phyloP scores from a whole-genome alignment of 495 filamentous ascomycete genomes.

The Tuber umbilicatum region DNA sequence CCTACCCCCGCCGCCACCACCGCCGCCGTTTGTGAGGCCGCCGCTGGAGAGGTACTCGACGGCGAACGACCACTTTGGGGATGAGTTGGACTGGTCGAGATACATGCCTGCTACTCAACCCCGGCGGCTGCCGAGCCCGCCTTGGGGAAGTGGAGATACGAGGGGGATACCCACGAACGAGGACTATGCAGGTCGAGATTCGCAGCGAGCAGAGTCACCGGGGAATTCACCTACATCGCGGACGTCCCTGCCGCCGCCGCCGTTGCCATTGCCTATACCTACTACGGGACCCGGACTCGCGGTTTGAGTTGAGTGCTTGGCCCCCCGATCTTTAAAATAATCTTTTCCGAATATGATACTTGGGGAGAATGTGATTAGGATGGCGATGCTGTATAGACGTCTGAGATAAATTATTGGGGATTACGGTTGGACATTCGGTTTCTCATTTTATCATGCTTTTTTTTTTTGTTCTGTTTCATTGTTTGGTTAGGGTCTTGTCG shows the following conservation, averaged over 20 bases:
- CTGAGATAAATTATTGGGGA: background rate
- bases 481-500: background rate
- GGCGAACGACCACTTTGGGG: background rate
- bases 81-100: background rate
- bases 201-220: background rate
- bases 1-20: background rate
- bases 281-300: background rate
- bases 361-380: slow-evolving; percentile 1
- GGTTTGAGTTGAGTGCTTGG: background rate
- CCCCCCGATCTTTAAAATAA: background rate
- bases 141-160: background rate
- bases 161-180: background rate
- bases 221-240: background rate
- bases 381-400: background rate
- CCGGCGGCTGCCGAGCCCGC: background rate
- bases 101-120: background rate
- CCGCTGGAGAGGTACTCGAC: background rate
- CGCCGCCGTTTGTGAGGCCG: background rate
- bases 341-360: background rate
- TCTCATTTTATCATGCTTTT: background rate
- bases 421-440: background rate
- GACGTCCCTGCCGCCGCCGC: background rate
- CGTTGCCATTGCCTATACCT: slow-evolving; percentile 1
- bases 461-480: background rate
- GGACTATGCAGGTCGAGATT: background rate